phyloP scores from a whole-genome alignment of 1,284 basidiomycete genomes.

The Ceratobasidium sp. region DNA sequence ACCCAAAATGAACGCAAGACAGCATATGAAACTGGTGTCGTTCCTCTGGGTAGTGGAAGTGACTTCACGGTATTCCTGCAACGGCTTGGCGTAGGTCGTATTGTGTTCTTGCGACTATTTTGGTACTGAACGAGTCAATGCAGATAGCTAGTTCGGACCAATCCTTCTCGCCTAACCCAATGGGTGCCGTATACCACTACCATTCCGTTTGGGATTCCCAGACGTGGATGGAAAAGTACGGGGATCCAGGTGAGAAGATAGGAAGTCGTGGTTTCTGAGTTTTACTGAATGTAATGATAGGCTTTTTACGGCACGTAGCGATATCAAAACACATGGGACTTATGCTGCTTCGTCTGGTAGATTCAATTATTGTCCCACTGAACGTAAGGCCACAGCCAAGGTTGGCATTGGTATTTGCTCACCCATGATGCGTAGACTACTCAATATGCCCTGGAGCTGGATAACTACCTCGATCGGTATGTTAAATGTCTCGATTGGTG shows the following conservation, averaged over 20 bases:
- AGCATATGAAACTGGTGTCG: constrained; percentile 42
- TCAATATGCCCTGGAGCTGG: constrained; percentile 72
- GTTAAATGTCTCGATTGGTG: constrained; percentile 41
- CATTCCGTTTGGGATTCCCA: constrained; percentile 84
- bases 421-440: constrained; percentile 78
- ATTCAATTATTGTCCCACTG: constrained; percentile 57
- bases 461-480: constrained; percentile 64
- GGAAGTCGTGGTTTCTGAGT: constrained; percentile 44
- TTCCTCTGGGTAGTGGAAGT: constrained; percentile 59
- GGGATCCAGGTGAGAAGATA: constrained; percentile 71
- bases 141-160: constrained; percentile 63
- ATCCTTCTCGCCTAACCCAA: constrained; percentile 58
- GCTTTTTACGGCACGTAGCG: constrained; percentile 57
- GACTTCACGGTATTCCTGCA: constrained; percentile 73
- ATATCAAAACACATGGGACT: constrained; percentile 72
- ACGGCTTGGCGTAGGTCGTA: constrained; percentile 54
- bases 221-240: constrained; percentile 76
- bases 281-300: neutral
- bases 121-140: constrained; percentile 5
- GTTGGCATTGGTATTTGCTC: neutral
- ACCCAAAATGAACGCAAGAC: constrained; percentile 29
- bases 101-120: neutral
- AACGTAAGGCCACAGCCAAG: neutral
- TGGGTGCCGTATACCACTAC: constrained; percentile 79
- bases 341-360: constrained; percentile 65